Conservation (phyloP, 1,284 basidiomycete genomes). For the Naganishia sp. region DNA sequence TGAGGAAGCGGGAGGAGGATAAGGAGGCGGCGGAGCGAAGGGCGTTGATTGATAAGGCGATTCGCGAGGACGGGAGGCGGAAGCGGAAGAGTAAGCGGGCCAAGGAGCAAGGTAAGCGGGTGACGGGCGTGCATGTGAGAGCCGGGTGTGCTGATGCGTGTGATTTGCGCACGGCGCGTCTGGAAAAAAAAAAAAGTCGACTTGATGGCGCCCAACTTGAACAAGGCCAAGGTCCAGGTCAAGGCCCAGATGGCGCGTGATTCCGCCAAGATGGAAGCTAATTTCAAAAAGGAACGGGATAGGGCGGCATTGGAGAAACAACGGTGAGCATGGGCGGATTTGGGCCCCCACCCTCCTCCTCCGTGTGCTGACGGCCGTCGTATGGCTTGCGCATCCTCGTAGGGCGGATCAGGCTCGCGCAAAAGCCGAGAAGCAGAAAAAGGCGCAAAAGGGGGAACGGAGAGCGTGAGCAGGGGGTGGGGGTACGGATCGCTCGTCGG, state of each 20-base stretch:
- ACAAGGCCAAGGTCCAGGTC: constrained; percentile 48
- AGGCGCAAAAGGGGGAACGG: constrained; percentile 52
- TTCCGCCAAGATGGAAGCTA: constrained; percentile 43
- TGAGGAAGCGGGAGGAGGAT: constrained; percentile 43
- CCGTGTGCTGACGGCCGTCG: background rate
- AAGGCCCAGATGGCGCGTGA: constrained; percentile 47
- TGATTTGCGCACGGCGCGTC: background rate
- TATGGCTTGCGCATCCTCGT: background rate
- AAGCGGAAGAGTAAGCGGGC: constrained; percentile 51
- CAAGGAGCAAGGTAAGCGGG: constrained; percentile 43
- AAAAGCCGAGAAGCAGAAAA: constrained; percentile 54
- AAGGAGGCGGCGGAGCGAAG: constrained; percentile 47
- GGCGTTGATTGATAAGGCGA: constrained; percentile 45
- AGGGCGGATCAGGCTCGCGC: constrained; percentile 52
- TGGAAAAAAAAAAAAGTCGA: constrained; percentile 40
- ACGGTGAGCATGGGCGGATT: constrained; percentile 38
- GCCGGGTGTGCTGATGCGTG: background rate
- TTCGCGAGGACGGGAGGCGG: constrained; percentile 48
- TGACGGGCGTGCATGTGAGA: background rate
- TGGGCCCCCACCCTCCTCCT: too few relatives aligned
- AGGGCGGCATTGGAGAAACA: constrained; percentile 53
- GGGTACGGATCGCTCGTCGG: too few relatives aligned
- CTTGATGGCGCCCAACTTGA: constrained; percentile 50
- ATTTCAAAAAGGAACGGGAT: constrained; percentile 47
- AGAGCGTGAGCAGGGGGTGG: constrained; percentile 37